phyloP scores from a whole-genome alignment of 1,284 basidiomycete species.

The Ganoderma lucidum region DNA sequence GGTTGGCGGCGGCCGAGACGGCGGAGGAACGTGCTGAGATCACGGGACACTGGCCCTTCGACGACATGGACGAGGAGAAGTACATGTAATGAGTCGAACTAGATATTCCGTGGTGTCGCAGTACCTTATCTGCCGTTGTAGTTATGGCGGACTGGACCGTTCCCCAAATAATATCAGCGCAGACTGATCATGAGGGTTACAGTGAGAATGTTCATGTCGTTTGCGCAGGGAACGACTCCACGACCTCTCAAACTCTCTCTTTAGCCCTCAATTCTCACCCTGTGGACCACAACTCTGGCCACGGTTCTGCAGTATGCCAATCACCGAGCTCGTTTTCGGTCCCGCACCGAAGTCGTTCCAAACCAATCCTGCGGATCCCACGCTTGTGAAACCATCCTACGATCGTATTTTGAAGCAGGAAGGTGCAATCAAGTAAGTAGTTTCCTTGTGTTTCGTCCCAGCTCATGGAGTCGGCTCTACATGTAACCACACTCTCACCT shows the following conservation, averaged over 20 bases:
- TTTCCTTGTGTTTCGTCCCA: background rate
- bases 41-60: background rate
- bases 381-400: conserved; percentile 17
- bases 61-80: background rate
- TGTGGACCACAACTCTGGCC: background rate
- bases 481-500: background rate
- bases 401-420: conserved; percentile 30
- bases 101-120: background rate
- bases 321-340: conserved; percentile 26
- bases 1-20: background rate
- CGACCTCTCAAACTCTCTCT: conserved; percentile 9
- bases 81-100: background rate
- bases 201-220: background rate
- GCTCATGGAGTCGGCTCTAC: background rate
- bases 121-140: background rate
- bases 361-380: conserved; percentile 20
- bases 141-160: background rate
- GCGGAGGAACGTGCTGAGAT: background rate
- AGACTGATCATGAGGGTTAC: background rate
- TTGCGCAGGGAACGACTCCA: background rate
- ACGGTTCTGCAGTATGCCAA: conserved; percentile 14
- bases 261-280: conserved; percentile 3
- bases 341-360: conserved; percentile 20
- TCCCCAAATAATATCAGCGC: no score
- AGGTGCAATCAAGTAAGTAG: conserved; percentile 32